These are phyloP conservation scores for Coelastrella sp. DNA, from an alignment of 139 green algal species.

Conservation along the genomic window DNA sequence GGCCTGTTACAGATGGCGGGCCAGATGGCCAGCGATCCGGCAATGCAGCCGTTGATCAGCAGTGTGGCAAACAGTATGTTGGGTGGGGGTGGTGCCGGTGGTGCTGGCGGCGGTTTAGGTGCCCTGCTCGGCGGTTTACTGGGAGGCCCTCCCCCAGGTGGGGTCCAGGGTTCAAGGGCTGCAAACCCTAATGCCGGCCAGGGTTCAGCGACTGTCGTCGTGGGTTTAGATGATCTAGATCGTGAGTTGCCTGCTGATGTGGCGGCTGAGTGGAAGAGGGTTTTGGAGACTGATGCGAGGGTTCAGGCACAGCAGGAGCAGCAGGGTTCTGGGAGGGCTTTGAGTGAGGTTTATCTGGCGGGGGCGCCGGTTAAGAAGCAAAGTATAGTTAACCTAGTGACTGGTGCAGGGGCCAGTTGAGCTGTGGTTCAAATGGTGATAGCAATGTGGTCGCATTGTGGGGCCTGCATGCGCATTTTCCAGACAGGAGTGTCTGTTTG, in stretches of 20 bases:
- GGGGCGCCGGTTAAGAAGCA: conserved; percentile 38
- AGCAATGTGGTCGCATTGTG: not conserved
- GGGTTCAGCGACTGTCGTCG: not conserved
- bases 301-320: not conserved
- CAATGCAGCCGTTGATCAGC: conserved; percentile 62
- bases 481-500: no score
- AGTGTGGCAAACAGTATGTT: conserved; percentile 43
- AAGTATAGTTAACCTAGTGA: not conserved
- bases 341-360: conserved; percentile 49
- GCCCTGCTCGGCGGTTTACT: conserved; percentile 48
- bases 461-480: not conserved
- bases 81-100: conserved; percentile 28
- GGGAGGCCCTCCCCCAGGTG: conserved; percentile 6
- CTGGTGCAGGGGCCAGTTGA: not conserved
- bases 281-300: conserved; percentile 34
- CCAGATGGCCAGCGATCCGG: conserved; percentile 55
- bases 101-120: conserved; percentile 44
- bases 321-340: not conserved
- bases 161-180: not conserved
- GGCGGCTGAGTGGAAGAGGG: conserved; percentile 42
- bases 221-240: conserved; percentile 30
- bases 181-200: not conserved
- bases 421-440: not conserved
- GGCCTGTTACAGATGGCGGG: conserved; percentile 62
- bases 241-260: conserved; percentile 28